Base-by-base conservation (phyloP, 331 rosid species). In the Malus hybrid region DNA sequence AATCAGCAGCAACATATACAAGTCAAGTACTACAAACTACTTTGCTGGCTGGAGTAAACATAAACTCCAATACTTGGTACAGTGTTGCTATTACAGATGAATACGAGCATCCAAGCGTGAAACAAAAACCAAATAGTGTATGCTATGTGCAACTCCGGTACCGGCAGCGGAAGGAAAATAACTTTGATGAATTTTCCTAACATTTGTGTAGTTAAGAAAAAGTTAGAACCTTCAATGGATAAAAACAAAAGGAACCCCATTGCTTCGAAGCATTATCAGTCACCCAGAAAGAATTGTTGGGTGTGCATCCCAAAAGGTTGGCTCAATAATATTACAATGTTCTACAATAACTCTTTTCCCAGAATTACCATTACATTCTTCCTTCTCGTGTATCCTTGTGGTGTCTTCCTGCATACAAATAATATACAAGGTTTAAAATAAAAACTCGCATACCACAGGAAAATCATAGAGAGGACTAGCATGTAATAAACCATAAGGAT, bases 291-390 rank as follows among this genome's bases (percentile, higher is more conserved):
- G 90, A 82, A 93, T 86, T 69, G 77, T 46, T 11, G 91, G 86
- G 78, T 83, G 92, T 34, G 80, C 85, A 50, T 62, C 57, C 98
- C 97, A 89, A 83, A 91, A 93, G 70, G 78, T 57, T 48, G 86
- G 82, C 67, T 87, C 88, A 74, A 91, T 93, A 78, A 93, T 91
- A 69, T 93, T 85, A 71, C 85, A 87, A 82, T 82, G 87, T 56
- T 48, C 78, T 60, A 80, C 73, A 7, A 69, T 46, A n/a, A 80
- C 76, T 61, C 64, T 62, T 70, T 56, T 85, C 73, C 67, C 64
- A 70, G 34, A 70, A 64, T 60, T 64, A 7, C 32, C 86, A 29
- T 1, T n/a, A 33, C 34, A 60, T 5, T 60, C 61, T 79, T 73
- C 66, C 15, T 63, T 76, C 44, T 61, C 70, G 0, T 72, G 68